Conservation (phyloP, 2,329 filamentous ascomycete species). For the Diaporthe vexans region DNA sequence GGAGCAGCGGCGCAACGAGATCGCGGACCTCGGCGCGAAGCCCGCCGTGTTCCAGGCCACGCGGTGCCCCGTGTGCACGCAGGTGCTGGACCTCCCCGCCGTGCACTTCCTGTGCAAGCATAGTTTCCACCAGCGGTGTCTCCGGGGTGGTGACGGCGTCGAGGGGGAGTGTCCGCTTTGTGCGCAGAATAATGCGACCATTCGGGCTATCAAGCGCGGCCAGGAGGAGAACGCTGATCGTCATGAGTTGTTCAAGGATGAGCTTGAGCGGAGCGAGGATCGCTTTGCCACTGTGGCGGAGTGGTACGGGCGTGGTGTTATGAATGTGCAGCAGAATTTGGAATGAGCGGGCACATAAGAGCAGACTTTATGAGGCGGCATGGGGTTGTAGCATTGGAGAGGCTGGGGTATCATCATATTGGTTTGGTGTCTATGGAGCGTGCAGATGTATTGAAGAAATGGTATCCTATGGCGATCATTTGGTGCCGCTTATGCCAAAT, state of each 20-base stretch:
- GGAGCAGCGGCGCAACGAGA: conserved; percentile 81
- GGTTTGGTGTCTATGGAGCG: conserved; percentile 26
- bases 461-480: background rate
- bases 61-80: conserved; percentile 85
- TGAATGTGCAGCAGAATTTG: conserved; percentile 66
- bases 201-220: conserved; percentile 86
- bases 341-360: conserved; percentile 46
- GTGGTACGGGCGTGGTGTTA: conserved; percentile 95
- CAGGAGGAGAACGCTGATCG: conserved; percentile 89
- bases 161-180: conserved; percentile 85
- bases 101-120: conserved; percentile 99
- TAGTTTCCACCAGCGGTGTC: conserved; percentile 92
- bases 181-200: conserved; percentile 85
- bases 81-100: conserved; percentile 84
- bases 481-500: conserved; percentile 43
- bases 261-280: conserved; percentile 82
- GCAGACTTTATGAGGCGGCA: background rate
- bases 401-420: conserved; percentile 32
- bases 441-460: conserved; percentile 32
- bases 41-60: conserved; percentile 92
- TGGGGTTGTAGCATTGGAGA: background rate
- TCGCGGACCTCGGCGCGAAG: conserved; percentile 81
- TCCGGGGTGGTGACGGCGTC: conserved; percentile 62
- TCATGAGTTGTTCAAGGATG: conserved; percentile 90
- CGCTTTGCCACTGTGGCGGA: conserved; percentile 92